Evolutionary conservation across 2,329 filamentous ascomycete genomes (phyloP).

Genomic region (Pseudogymnoascus sp.): DNA sequence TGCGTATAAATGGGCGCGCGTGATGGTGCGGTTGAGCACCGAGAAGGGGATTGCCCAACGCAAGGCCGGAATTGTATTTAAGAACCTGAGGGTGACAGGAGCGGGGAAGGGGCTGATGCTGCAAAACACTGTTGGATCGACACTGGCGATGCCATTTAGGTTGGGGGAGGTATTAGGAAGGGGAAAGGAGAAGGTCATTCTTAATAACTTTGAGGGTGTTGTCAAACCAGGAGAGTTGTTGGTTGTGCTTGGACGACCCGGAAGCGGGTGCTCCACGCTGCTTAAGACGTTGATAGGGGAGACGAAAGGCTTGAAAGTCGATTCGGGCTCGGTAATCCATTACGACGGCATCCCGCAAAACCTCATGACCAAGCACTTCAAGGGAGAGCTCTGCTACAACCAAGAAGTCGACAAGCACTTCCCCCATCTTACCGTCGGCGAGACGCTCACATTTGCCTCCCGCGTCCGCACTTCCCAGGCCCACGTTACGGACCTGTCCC

Average conservation of each 20-base stretch:
- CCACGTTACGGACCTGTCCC: slow-evolving; percentile 48
- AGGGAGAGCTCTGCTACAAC: slow-evolving; percentile 64
- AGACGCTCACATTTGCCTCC: slow-evolving; percentile 68
- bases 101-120: slow-evolving; percentile 60
- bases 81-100: slow-evolving; percentile 59
- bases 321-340: slow-evolving; percentile 45
- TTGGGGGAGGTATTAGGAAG: slow-evolving; percentile 48
- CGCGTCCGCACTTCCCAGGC: slow-evolving; percentile 60
- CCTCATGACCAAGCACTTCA: slow-evolving; percentile 52
- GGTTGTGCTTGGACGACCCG: slow-evolving; percentile 60
- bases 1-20: slow-evolving; percentile 44
- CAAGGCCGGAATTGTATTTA: slow-evolving; percentile 55
- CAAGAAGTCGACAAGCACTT: slow-evolving; percentile 72
- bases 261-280: slow-evolving; percentile 57
- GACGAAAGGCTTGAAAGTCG: slow-evolving; percentile 49
- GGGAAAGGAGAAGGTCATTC: slow-evolving; percentile 49
- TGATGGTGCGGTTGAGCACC: slow-evolving; percentile 43
- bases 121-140: slow-evolving; percentile 58
- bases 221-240: slow-evolving; percentile 59
- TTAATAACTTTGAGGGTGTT: slow-evolving; percentile 57
- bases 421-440: slow-evolving; percentile 64
- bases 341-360: slow-evolving; percentile 51
- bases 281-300: slow-evolving; percentile 55
- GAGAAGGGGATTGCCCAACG: slow-evolving; percentile 48
- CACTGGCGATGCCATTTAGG: slow-evolving; percentile 51